phyloP scores from a whole-genome alignment of 2,329 filamentous ascomycete genomes.

The Alternaria novae-zelandiae region DNA sequence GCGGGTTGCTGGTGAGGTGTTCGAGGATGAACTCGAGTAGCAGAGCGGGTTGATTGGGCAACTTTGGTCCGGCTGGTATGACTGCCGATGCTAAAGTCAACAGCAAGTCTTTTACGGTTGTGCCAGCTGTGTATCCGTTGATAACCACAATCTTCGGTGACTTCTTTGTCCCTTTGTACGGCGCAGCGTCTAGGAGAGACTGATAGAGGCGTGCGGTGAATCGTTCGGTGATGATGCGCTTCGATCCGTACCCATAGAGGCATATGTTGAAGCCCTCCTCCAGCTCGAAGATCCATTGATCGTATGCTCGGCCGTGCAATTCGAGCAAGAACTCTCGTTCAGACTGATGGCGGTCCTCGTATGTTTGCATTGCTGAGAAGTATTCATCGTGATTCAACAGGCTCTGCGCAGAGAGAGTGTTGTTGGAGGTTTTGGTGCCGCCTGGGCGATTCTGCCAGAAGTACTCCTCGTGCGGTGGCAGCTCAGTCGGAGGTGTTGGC shows the following conservation, averaged over 20 bases:
- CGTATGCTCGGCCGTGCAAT: conserved; percentile 80
- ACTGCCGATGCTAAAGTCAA: conserved; percentile 71
- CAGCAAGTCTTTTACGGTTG: conserved; percentile 73
- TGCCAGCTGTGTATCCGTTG: conserved; percentile 79
- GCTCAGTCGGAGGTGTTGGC: conserved; percentile 78
- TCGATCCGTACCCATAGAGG: conserved; percentile 87
- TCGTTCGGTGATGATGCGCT: conserved; percentile 73
- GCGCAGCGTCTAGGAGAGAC: conserved; percentile 35
- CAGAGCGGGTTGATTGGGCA: conserved; percentile 70
- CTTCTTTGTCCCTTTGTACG: conserved; percentile 39
- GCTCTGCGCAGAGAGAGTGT: conserved; percentile 75
- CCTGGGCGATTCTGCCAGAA: conserved; percentile 91
- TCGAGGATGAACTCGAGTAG: conserved; percentile 72
- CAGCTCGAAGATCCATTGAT: conserved; percentile 93
- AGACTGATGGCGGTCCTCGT: conserved; percentile 70
- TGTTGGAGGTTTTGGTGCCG: conserved; percentile 82
- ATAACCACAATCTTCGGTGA: conserved; percentile 75
- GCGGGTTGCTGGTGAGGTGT: conserved; percentile 59
- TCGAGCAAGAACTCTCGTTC: conserved; percentile 75
- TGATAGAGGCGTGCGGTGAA: conserved; percentile 76
- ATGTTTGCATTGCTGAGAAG: conserved; percentile 70
- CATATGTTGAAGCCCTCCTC: conserved; percentile 86
- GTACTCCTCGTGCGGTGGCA: conserved; percentile 89
- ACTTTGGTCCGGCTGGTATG: conserved; percentile 56
- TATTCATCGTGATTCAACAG: conserved; percentile 93